Evolutionary conservation across 257 asterid genomes (phyloP).

Genomic region (Solanum lignicaule): DNA sequence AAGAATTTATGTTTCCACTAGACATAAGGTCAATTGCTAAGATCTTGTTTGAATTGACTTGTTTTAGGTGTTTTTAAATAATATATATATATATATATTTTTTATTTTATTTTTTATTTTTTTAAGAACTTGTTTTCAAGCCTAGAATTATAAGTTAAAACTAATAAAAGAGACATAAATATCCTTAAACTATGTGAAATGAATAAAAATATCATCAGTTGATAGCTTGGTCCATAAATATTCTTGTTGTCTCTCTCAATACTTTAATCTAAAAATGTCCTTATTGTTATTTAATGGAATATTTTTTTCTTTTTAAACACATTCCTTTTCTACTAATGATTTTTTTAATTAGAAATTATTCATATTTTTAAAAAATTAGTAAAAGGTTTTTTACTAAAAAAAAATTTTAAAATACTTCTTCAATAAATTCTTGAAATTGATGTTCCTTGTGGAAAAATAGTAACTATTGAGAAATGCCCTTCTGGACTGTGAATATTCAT

Average conservation of each 20-base stretch:
- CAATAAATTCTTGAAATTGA: slow-evolving; percentile 11
- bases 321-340: too few species aligned
- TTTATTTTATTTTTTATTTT: too few species aligned
- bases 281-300: too few species aligned
- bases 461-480: slow-evolving; percentile 33
- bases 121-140: not conserved
- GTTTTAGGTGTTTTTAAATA: too few species aligned
- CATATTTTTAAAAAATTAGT: too few species aligned
- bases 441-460: slow-evolving; percentile 14
- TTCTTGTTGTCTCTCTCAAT: too few species aligned
- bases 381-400: too few species aligned
- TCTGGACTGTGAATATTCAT: slow-evolving; percentile 27
- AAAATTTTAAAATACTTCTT: not conserved
- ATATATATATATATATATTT: too few species aligned
- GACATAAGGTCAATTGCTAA: not conserved
- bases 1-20: not conserved
- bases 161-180: not conserved
- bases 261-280: not conserved
- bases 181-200: not conserved
- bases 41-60: not conserved
- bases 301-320: too few species aligned
- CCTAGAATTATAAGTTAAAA: not conserved
- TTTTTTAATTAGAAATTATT: too few species aligned
- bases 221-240: not conserved
- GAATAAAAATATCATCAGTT: too few species aligned